A percentile compares a stretch with the other conserved stretches of the same genome.
These are phyloP conservation scores for Polyplosphaeria fusca DNA, from an alignment of 495 filamentous ascomycete genomes.

Conservation along the genomic window DNA sequence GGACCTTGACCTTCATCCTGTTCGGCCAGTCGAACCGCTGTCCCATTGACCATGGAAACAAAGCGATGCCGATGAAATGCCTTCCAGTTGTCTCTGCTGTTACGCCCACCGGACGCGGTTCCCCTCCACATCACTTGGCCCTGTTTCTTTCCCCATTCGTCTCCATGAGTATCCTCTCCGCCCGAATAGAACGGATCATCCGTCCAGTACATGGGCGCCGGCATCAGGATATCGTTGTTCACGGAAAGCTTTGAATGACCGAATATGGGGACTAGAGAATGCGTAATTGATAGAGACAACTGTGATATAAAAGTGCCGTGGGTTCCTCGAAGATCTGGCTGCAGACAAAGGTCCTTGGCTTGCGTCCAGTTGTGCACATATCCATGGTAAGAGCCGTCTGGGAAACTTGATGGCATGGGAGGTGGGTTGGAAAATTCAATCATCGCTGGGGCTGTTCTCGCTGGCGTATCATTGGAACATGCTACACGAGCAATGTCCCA, in stretches of 20 bases:
- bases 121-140: conserved; percentile 65
- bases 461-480: conserved; percentile 36
- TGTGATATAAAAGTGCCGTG: conserved; percentile 72
- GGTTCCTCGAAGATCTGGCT: conserved; percentile 44
- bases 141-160: conserved; percentile 58
- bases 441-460: conserved; percentile 30
- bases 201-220: conserved; percentile 76
- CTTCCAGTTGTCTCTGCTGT: conserved; percentile 60
- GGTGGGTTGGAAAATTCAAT: conserved; percentile 37
- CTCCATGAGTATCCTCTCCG: conserved; percentile 43
- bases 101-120: conserved; percentile 64
- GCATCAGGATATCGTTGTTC: conserved; percentile 81
- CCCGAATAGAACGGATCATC: conserved; percentile 68
- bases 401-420: conserved; percentile 20
- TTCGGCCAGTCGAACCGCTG: conserved; percentile 48
- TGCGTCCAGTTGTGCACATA: conserved; percentile 43
- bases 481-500: conserved; percentile 39
- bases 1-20: conserved; percentile 16
- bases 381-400: conserved; percentile 34
- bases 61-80: conserved; percentile 73
- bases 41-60: conserved; percentile 66
- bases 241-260: conserved; percentile 73
- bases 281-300: conserved; percentile 54
- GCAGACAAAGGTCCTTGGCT: conserved; percentile 38
- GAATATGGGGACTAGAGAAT: conserved; percentile 66